Conservation (phyloP, 352 stramenopile genomes). For the Nothophytophthora sp. region DNA sequence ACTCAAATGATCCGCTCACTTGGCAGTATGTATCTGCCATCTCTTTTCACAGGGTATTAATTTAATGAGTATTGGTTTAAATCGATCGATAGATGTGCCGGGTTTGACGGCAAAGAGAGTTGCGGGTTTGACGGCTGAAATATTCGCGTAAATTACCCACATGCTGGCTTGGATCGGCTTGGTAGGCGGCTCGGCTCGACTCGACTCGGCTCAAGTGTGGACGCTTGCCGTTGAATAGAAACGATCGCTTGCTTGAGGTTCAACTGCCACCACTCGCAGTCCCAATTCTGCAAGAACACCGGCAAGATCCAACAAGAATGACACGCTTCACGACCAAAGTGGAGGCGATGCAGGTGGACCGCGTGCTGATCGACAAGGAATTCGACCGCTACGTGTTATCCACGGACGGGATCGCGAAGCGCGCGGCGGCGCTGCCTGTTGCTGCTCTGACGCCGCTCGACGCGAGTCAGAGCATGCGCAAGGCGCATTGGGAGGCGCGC, state of each 20-base stretch:
- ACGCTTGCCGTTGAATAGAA: too few relatives aligned
- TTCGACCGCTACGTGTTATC: constrained; percentile 81
- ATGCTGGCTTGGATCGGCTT: too few relatives aligned
- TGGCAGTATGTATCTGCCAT: constrained; percentile 3
- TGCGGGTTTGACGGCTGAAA: too few relatives aligned
- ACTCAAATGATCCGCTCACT: constrained; percentile 1
- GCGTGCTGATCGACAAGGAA: constrained; percentile 67
- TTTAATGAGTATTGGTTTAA: not conserved
- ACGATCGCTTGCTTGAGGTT: too few relatives aligned
- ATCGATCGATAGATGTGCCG: too few relatives aligned
- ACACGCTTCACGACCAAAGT: not conserved
- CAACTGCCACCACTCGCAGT: too few relatives aligned
- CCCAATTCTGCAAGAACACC: too few relatives aligned
- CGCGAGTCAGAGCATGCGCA: constrained; percentile 47
- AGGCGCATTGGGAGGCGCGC: constrained; percentile 75
- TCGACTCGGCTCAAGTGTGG: too few relatives aligned
- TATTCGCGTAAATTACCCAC: too few relatives aligned
- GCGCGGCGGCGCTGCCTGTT: constrained; percentile 24
- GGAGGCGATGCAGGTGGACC: constrained; percentile 60
- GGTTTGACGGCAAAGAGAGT: too few relatives aligned
- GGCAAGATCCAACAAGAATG: not conserved
- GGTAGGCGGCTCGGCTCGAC: too few relatives aligned
- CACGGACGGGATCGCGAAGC: constrained; percentile 29
- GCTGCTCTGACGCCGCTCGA: constrained; percentile 46
- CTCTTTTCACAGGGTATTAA: not conserved